Conservation (phyloP, 768 basidiomycete species). For the Leccinellum albellum region DNA sequence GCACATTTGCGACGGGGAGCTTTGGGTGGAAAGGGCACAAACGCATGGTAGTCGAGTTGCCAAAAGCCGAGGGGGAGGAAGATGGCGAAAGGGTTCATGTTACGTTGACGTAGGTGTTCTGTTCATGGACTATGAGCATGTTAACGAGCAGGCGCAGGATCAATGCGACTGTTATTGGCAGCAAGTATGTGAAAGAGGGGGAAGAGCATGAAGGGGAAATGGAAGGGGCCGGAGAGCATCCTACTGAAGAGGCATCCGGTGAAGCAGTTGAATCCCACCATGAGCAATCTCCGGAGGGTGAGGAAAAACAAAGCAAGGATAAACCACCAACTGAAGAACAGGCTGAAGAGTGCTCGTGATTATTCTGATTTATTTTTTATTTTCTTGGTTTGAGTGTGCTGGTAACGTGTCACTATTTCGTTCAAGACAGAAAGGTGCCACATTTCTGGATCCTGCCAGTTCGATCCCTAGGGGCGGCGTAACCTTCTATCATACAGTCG, state of each 20-base stretch:
- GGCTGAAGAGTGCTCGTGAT: constrained; percentile 17
- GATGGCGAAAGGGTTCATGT: constrained; percentile 66
- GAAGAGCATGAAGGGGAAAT: constrained; percentile 35
- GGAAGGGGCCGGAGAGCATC: constrained; percentile 18
- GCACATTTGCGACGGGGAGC: constrained; percentile 67
- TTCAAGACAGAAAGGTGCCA: not conserved
- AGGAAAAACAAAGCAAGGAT: constrained; percentile 24
- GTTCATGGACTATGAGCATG: not conserved
- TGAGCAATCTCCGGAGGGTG: constrained; percentile 20
- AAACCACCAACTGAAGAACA: too few species aligned
- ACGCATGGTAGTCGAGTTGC: constrained; percentile 61
- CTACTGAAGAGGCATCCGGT: constrained; percentile 28
- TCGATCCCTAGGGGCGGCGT: not conserved
- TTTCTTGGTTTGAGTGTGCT: constrained; percentile 5
- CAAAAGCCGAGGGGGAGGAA: constrained; percentile 43
- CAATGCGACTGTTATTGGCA: constrained; percentile 73
- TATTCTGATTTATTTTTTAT: constrained; percentile 3
- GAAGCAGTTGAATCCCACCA: constrained; percentile 24
- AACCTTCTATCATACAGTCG: not conserved
- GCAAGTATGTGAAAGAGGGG: constrained; percentile 49
- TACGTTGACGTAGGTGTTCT: constrained; percentile 60
- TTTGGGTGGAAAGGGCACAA: constrained; percentile 84
- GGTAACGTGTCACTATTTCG: not conserved
- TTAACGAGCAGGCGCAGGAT: constrained; percentile 41
- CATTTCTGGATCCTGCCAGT: not conserved